Evolutionary conservation across 257 asterid genomes (phyloP), one percentile per base, ranked within the genome.

Genomic region (Primulina eburnea): DNA sequence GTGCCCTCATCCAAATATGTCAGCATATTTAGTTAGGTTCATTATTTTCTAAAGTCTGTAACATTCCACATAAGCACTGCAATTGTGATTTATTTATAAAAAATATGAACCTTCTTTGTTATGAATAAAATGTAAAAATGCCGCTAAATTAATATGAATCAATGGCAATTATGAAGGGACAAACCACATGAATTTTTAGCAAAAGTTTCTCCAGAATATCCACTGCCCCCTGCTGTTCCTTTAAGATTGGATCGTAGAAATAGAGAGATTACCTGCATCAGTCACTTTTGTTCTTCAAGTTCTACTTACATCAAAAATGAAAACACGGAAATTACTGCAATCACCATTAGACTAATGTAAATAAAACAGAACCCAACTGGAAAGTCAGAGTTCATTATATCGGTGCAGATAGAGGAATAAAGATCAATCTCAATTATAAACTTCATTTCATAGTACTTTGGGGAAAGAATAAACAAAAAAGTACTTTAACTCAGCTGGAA

Each of bases 201-300:
- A 56, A 58, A 65, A 43, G 60, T 69, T 74, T 89, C 90, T 57
- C 77, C 87, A 75, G 82, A 77, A 73, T 68, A 68, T 71, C 79
- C 82, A 72, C 73, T 75, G 78, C 60, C 76, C 62, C 29, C 69
- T 30, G 76, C 70, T 75, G 79, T 40, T 62, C 81, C 83, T 72
- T 75, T 80, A 66, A 81, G 67, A 52, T 84, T 90, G 79, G 99
- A 89, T 33, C 96, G 84, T 71, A 90, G 75, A 77, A 83, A 77
- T 68, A 93, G 82, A 83, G 95, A 84, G 70, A 93, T 86, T 60
- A 93, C 99, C 97, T 93, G 94, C 81, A 82, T 18, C 64, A 75
- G 73, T 64, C 75, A 75, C 30, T 62, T 79, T 62, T 75, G 70
- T 35, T 50, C 64, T 70, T 47, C 64, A 67, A 35, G 43, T 62